phyloP scores from a whole-genome alignment of 2,329 filamentous ascomycete species.

The Trichoderma sp. region DNA sequence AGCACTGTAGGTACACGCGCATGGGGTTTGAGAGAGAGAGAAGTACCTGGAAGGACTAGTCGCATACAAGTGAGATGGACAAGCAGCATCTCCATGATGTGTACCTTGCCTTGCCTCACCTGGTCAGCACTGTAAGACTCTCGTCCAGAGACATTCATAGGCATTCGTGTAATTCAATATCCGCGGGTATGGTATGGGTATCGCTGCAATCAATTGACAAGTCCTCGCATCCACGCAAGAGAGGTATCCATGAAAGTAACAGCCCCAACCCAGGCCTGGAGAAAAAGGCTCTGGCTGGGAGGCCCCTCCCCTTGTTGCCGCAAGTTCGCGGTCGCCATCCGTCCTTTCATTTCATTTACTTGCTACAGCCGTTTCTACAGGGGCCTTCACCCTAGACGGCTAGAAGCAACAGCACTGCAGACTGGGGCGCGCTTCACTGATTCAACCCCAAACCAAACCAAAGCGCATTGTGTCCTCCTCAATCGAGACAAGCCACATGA shows the following conservation, averaged over 20 bases:
- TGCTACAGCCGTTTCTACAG: constrained; percentile 16
- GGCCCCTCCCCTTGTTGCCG: constrained; percentile 14
- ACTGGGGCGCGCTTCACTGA: constrained; percentile 15
- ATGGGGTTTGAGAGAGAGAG: neutral
- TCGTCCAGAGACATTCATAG: neutral
- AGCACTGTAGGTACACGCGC: neutral
- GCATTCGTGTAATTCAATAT: neutral
- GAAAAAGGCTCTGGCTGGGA: neutral
- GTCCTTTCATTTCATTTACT: constrained; percentile 19
- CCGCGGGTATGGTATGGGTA: neutral
- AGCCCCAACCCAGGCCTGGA: neutral
- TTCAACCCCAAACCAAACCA: neutral
- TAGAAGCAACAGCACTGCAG: constrained; percentile 2
- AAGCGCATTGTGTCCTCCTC: neutral
- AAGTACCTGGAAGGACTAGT: neutral
- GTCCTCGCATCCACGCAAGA: neutral
- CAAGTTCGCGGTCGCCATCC: constrained; percentile 4
- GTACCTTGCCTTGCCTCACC: neutral
- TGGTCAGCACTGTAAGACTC: neutral
- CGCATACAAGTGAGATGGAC: neutral
- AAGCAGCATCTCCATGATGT: neutral
- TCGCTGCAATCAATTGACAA: neutral
- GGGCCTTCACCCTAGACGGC: neutral
- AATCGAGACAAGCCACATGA: constrained; percentile 2
- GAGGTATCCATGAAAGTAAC: neutral